Evolutionary conservation across 176 grass and related monocot genomes (phyloP).

Genomic region (Oryza brachyantha): DNA sequence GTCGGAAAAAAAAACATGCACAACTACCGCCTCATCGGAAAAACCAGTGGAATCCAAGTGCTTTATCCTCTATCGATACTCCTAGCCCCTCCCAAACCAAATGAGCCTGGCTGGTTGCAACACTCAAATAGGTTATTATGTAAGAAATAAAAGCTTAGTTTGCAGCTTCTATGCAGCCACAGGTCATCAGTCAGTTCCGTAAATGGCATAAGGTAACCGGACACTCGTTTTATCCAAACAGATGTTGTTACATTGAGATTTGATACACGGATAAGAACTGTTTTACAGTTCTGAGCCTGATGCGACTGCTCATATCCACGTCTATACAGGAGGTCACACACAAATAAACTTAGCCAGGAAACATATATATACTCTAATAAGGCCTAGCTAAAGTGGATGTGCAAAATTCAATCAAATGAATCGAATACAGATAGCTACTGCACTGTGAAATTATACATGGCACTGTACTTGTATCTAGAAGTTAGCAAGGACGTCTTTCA

Average conservation of each 20-base stretch:
- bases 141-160: background rate
- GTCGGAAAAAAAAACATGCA: no score
- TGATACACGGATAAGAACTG: background rate
- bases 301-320: background rate
- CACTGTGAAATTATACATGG: slow-evolving; percentile 39
- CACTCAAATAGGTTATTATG: no score
- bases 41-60: no score
- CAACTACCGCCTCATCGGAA: no score
- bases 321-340: slow-evolving; percentile 27
- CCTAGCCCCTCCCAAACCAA: no score
- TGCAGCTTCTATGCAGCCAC: background rate
- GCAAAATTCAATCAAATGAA: slow-evolving; percentile 55
- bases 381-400: background rate
- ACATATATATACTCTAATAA: background rate
- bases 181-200: background rate
- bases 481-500: slow-evolving; percentile 55
- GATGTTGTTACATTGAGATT: background rate
- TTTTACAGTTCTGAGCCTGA: background rate
- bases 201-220: background rate
- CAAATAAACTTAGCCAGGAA: slow-evolving; percentile 14
- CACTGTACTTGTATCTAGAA: slow-evolving; percentile 50
- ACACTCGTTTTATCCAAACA: background rate
- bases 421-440: slow-evolving; percentile 44
- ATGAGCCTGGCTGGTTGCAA: no score
- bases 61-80: no score